A percentile compares a stretch with the other conserved stretches of the same genome.
Conservation (phyloP, 164 flowering plant genomes). For the Macadamia tetraphylla region DNA sequence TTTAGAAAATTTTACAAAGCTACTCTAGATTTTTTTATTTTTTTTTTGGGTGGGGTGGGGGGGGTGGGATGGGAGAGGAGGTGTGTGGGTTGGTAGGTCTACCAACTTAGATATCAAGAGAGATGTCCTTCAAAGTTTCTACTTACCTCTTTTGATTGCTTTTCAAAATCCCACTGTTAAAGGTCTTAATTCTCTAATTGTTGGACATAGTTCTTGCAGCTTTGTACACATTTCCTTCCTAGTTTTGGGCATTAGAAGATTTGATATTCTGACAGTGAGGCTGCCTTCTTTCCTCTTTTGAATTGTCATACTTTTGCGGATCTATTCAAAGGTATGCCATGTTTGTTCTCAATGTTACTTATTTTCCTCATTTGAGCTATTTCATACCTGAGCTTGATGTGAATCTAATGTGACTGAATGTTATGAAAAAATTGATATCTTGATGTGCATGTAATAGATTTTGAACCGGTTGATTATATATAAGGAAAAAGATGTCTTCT, state of each 20-base stretch:
- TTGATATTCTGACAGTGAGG: background rate
- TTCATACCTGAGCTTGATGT: background rate
- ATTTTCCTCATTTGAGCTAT: background rate
- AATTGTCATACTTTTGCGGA: background rate
- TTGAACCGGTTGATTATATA: background rate
- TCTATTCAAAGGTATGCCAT: background rate
- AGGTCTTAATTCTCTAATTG: background rate
- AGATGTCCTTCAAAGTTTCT: background rate
- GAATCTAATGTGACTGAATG: background rate
- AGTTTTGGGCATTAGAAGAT: background rate
- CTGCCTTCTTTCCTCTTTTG: background rate
- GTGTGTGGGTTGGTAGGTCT: no score
- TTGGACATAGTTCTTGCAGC: background rate
- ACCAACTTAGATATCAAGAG: no score
- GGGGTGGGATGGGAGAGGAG: no score
- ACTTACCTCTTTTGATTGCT: background rate
- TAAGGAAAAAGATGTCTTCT: slow-evolving; percentile 40
- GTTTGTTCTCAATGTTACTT: background rate
- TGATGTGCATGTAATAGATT: slow-evolving; percentile 11
- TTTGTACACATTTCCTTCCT: background rate
- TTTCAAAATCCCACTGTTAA: background rate
- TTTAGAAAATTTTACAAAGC: no score
- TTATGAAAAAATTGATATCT: background rate
- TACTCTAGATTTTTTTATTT: no score
- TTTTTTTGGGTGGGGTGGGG: no score